These are phyloP conservation scores for Scenedesmus sp. DNA, from an alignment of 163 green algal genomes.

Conservation along the genomic window DNA sequence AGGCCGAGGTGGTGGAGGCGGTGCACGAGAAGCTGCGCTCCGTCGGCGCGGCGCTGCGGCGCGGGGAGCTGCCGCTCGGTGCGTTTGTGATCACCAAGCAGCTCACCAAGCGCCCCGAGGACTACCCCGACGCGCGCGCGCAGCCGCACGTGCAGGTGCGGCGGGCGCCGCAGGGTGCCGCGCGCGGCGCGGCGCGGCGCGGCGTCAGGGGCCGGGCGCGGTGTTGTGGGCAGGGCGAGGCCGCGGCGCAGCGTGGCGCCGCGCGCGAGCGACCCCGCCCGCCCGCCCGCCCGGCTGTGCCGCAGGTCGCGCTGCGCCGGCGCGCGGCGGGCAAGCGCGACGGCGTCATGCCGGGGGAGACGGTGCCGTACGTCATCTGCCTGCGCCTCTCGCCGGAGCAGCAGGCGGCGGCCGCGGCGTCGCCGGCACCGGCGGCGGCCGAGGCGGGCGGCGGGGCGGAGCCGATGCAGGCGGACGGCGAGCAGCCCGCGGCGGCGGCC, in stretches of 20 bases:
- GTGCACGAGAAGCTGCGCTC: conserved; percentile 62
- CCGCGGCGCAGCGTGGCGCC: too few relatives aligned
- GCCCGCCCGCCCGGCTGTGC: too few relatives aligned
- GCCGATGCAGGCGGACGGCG: conserved; percentile 21
- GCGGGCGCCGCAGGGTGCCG: too few relatives aligned
- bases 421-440: conserved; percentile 45
- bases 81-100: conserved; percentile 98
- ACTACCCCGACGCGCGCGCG: conserved; percentile 94
- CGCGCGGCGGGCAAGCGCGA: conserved; percentile 79
- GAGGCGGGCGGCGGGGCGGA: too few relatives aligned
- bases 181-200: too few relatives aligned
- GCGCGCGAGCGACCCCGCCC: too few relatives aligned
- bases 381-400: conserved; percentile 49
- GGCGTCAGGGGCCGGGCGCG: too few relatives aligned
- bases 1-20: conserved; percentile 61
- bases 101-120: conserved; percentile 93
- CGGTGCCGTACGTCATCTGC: conserved; percentile 98
- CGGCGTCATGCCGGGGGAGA: conserved; percentile 83
- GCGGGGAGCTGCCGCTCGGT: conserved; percentile 64
- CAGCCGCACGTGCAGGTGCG: conserved; percentile 95
- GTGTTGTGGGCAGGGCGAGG: too few relatives aligned
- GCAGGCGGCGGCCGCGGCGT: conserved; percentile 5
- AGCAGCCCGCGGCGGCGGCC: background rate
- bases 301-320: conserved; percentile 92
- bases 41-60: conserved; percentile 25